phyloP scores from a whole-genome alignment of 805 yeast genomes.

The Cyberlindnera xishuangbannaensis region DNA sequence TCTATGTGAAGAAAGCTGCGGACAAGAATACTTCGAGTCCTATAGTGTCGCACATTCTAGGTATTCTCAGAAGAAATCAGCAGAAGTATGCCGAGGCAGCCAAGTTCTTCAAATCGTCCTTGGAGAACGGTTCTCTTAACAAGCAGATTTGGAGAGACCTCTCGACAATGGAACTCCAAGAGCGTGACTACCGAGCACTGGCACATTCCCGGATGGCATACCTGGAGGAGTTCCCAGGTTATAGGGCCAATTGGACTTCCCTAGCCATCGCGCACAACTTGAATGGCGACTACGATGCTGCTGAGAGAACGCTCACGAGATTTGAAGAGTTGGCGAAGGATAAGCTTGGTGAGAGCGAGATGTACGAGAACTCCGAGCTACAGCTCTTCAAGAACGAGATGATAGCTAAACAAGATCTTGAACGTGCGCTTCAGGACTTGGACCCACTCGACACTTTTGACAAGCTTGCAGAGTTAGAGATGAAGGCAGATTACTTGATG shows the following conservation, averaged over 20 bases:
- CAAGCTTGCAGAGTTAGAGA: slow-evolving; percentile 55
- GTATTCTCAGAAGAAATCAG: slow-evolving; percentile 69
- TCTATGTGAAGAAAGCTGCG: slow-evolving; percentile 55
- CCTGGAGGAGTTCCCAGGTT: slow-evolving; percentile 71
- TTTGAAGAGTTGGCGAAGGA: slow-evolving; percentile 73
- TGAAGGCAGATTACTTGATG: slow-evolving; percentile 57
- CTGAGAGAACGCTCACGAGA: slow-evolving; percentile 64
- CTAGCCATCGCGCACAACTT: slow-evolving; percentile 82
- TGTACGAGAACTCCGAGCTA: slow-evolving; percentile 78
- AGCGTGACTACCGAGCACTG: slow-evolving; percentile 63
- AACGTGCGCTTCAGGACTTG: slow-evolving; percentile 51
- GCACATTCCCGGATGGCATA: slow-evolving; percentile 59
- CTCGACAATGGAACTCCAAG: slow-evolving; percentile 72
- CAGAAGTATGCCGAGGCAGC: slow-evolving; percentile 72
- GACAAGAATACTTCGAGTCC: slow-evolving; percentile 55
- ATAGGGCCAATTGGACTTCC: slow-evolving; percentile 86
- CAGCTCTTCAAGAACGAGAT: slow-evolving; percentile 65
- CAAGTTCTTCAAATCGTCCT: slow-evolving; percentile 68
- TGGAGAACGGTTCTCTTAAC: slow-evolving; percentile 74
- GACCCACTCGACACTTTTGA: slow-evolving; percentile 50
- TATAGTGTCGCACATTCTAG: slow-evolving; percentile 78
- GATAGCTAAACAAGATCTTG: slow-evolving; percentile 47
- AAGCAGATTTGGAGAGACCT: slow-evolving; percentile 77
- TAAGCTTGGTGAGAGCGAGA: slow-evolving; percentile 58
- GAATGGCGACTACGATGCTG: slow-evolving; percentile 57